Evolutionary conservation across 208 protist species (phyloP).

Genomic region (Leishmania martiniquensis): DNA sequence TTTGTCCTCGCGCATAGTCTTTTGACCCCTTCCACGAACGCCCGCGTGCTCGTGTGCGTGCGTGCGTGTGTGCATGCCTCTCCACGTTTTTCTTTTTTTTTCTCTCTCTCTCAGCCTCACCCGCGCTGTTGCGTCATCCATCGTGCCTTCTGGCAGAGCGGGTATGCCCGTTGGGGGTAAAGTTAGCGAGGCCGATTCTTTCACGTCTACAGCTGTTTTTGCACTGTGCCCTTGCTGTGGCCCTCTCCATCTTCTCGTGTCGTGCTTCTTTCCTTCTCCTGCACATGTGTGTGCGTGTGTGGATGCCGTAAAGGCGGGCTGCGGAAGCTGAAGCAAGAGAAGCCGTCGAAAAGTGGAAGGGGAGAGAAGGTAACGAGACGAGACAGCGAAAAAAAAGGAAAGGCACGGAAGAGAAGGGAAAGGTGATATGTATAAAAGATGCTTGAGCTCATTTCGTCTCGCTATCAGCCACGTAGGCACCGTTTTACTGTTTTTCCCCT

Average conservation of each 20-base stretch:
- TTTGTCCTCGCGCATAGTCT: too few species aligned
- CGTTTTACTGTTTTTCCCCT: conserved; percentile 3
- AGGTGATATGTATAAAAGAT: background rate
- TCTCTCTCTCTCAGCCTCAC: background rate
- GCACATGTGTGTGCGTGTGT: background rate
- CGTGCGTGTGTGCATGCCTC: too few species aligned
- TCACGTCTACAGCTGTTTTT: background rate
- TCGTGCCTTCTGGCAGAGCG: background rate
- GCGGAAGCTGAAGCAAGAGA: background rate
- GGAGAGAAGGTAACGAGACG: background rate
- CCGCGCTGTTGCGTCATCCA: background rate
- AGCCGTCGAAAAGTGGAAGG: background rate
- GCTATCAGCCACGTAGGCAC: background rate
- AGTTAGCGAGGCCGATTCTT: background rate
- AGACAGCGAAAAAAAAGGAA: too few species aligned
- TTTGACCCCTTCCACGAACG: background rate
- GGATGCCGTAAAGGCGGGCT: background rate
- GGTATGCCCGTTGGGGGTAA: too few species aligned
- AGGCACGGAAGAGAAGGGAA: background rate
- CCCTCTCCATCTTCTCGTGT: background rate
- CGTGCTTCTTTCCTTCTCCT: background rate
- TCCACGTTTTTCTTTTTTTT: background rate
- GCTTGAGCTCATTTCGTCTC: background rate
- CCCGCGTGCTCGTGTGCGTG: background rate
- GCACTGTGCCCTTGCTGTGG: background rate